phyloP scores from a whole-genome alignment of 768 basidiomycete species.

The Solioccasus polychromus region DNA sequence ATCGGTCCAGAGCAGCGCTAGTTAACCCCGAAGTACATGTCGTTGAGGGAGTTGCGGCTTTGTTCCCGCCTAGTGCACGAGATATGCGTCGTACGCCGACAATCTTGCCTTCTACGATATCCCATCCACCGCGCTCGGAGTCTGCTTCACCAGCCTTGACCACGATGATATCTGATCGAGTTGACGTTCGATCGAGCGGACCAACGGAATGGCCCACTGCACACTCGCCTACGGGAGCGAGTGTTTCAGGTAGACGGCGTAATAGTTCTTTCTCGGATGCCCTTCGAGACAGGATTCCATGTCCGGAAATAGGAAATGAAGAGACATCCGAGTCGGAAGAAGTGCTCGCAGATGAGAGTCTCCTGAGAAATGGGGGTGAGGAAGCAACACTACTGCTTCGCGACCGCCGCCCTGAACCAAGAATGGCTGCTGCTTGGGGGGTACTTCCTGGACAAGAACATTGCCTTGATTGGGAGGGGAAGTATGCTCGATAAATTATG shows the following conservation, averaged over 20 bases:
- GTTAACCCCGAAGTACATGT: slow-evolving; percentile 46
- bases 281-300: slow-evolving; percentile 73
- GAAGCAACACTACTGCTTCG: slow-evolving; percentile 59
- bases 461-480: slow-evolving; percentile 54
- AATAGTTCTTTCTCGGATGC: slow-evolving; percentile 64
- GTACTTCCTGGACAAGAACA: slow-evolving; percentile 63
- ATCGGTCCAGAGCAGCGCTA: slow-evolving; percentile 65
- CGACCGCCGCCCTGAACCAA: slow-evolving; percentile 53
- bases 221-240: slow-evolving; percentile 38
- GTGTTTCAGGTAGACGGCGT: slow-evolving; percentile 46
- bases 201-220: slow-evolving; percentile 28
- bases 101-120: slow-evolving; percentile 49
- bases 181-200: slow-evolving; percentile 35
- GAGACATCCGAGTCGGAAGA: slow-evolving; percentile 41
- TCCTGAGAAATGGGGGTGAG: slow-evolving; percentile 45
- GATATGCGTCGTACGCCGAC: slow-evolving; percentile 71
- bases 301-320: slow-evolving; percentile 76
- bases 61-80: slow-evolving; percentile 37
- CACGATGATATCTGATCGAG: slow-evolving; percentile 50
- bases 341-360: slow-evolving; percentile 42
- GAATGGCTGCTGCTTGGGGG: slow-evolving; percentile 42
- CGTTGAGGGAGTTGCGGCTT: slow-evolving; percentile 18
- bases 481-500: slow-evolving; percentile 60
- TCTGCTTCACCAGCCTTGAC: slow-evolving; percentile 51
- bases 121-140: slow-evolving; percentile 82